phyloP scores from a whole-genome alignment of 768 basidiomycete genomes.

The Lentinula raphanica region DNA sequence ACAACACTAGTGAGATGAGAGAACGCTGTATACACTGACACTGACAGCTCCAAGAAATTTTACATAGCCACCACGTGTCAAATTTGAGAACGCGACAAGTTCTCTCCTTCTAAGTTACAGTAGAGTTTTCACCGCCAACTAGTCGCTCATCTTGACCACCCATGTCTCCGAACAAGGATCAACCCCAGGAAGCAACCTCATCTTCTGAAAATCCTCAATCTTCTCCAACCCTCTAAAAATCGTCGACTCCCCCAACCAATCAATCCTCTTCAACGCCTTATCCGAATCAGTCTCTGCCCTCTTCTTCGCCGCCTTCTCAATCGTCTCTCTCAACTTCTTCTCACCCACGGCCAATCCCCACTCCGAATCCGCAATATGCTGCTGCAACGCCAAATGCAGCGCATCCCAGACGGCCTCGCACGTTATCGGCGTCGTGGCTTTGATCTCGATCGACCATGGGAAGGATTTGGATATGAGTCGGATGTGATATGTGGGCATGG shows the following conservation, averaged over 20 bases:
- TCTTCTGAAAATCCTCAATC: conserved; percentile 51
- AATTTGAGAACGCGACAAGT: too few species aligned
- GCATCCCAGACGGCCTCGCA: conserved; percentile 54
- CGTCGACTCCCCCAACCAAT: conserved; percentile 55
- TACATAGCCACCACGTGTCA: conserved; percentile 3
- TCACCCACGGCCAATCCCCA: conserved; percentile 53
- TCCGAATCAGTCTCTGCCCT: conserved; percentile 34
- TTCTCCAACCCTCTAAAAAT: conserved; percentile 59
- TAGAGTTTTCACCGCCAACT: too few species aligned
- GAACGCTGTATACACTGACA: not conserved
- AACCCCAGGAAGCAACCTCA: conserved; percentile 42
- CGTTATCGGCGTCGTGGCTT: conserved; percentile 35
- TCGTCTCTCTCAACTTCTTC: conserved; percentile 34
- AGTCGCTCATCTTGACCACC: conserved; percentile 43
- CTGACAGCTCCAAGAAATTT: not conserved
- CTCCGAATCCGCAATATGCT: conserved; percentile 57
- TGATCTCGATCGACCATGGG: conserved; percentile 62
- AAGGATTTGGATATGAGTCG: conserved; percentile 57
- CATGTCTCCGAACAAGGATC: conserved; percentile 48
- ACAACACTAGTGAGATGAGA: too few species aligned
- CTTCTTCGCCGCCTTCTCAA: conserved; percentile 49
- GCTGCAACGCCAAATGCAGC: conserved; percentile 44
- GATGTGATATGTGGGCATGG: conserved; percentile 32
- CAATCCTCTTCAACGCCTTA: conserved; percentile 46
- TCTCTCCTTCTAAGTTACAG: not conserved